Base-by-base conservation (phyloP, 2,329 filamentous ascomycete species). In the Sclerotinia sclerotiorum region DNA sequence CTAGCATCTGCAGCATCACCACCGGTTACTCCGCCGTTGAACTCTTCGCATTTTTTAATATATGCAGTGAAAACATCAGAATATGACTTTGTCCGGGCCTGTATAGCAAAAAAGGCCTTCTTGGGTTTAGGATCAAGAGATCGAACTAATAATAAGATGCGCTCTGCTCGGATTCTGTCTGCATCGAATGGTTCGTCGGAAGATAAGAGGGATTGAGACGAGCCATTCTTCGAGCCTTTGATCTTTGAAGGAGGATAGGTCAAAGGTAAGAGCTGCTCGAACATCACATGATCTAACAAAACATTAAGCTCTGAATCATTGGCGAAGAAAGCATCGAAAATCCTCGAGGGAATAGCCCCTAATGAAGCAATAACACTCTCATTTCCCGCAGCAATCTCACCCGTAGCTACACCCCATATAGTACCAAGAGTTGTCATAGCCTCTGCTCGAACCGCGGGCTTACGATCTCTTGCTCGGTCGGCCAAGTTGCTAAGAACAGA, bases 361-460 rank as follows among this genome's bases (percentile, higher is more conserved):
- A 99, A 82, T n/a, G 94, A 85, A 13, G 87, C 82, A 17, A 85
- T 86, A 27, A 97, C 90, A 24, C 85, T 82, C 73, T 97, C 92
- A 74, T 94, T 90, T 19, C 92, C 92, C 65, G 90, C 87, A 32
- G 92, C 88, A 74, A 99, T 91, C 74, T 97, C 94, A 24, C 93
- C 92, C 24, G 90, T 88, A 17, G 92, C 94, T 24, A 96, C 94
- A n/a, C 92, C 94, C 95, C 95, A 99, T 39, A 98, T 88, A 70
- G 89, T 92, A 15, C 88, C 92, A 1, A 98, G 82, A 11, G 96
- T 84, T 63, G 88, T 90, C 87, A 97, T 97, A 32, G 93, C 94
- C 74, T 94, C 92, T 51, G 91, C 88, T 68, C 94, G 91, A 15
- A 99, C 92, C 54, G 87, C 83, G 19, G 89, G 87, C 77, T 90